Percentiles rank a stretch among this genome's conserved stretches.
Conservation (phyloP, 441 rosid genomes). For the Croton laevigatus region DNA sequence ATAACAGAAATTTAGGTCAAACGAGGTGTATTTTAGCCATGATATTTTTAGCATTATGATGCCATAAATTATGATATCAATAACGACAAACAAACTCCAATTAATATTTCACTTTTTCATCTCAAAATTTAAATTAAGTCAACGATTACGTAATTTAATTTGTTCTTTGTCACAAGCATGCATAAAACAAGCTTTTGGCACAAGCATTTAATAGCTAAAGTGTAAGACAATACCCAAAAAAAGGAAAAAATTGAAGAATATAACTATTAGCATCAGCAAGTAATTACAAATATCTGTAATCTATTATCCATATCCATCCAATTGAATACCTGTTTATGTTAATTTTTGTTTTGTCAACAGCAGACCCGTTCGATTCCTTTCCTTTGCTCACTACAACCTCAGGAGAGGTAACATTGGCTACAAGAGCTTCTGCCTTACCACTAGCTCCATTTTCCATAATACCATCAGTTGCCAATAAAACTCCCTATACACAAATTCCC, state of each 20-base stretch:
- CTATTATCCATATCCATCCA: slow-evolving; percentile 8
- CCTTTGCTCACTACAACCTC: slow-evolving; percentile 23
- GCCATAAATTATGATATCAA: not conserved
- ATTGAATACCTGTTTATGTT: slow-evolving; percentile 42
- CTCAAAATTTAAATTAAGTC: not conserved
- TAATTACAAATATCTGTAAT: slow-evolving; percentile 7
- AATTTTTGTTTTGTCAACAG: slow-evolving; percentile 29
- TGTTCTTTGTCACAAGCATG: not conserved
- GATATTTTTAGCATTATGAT: not conserved
- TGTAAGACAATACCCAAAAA: not conserved
- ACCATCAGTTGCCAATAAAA: slow-evolving; percentile 47
- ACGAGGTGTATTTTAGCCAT: not conserved
- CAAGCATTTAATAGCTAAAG: not conserved
- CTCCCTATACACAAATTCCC: slow-evolving; percentile 44
- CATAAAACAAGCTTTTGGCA: not conserved
- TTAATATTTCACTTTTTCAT: not conserved
- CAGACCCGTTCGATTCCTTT: slow-evolving; percentile 23
- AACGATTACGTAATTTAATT: not conserved
- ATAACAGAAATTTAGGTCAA: not conserved
- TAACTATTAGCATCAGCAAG: not conserved
- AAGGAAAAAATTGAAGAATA: not conserved
- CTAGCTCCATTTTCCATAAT: slow-evolving; percentile 33
- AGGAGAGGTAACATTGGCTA: slow-evolving; percentile 26
- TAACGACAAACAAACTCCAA: not conserved
- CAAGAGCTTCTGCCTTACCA: slow-evolving; percentile 42